phyloP scores from a whole-genome alignment of 441 rosid genomes.

The Sinapis alba region DNA sequence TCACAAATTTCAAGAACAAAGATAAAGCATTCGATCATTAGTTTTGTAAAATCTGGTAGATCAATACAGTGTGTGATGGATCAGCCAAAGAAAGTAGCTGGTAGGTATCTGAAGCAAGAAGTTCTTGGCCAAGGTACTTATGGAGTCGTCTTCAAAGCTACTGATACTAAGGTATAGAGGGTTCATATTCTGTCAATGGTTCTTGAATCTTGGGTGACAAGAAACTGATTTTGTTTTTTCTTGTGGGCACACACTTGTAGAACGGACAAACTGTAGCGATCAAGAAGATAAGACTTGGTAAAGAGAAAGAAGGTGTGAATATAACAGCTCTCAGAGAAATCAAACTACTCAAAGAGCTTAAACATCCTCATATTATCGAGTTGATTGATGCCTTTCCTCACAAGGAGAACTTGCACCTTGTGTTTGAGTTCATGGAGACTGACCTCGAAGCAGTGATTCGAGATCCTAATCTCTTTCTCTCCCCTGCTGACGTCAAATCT shows the following conservation, averaged over 20 bases:
- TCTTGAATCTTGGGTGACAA: background rate
- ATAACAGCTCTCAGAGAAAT: slow-evolving; percentile 42
- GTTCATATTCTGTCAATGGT: background rate
- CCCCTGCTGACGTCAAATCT: slow-evolving; percentile 88
- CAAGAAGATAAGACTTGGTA: slow-evolving; percentile 87
- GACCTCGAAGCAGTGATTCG: slow-evolving; percentile 63
- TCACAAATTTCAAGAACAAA: background rate
- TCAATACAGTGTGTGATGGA: slow-evolving; percentile 44
- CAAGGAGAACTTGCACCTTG: slow-evolving; percentile 89
- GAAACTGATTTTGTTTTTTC: background rate
- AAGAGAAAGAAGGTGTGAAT: slow-evolving; percentile 90
- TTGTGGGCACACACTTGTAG: slow-evolving; percentile 41
- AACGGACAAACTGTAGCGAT: slow-evolving; percentile 80
- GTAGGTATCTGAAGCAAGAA: slow-evolving; percentile 81
- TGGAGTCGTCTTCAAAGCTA: slow-evolving; percentile 92
- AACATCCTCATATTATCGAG: slow-evolving; percentile 81
- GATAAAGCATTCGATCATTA: background rate
- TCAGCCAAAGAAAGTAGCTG: slow-evolving; percentile 76
- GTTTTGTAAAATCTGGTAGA: slow-evolving; percentile 9
- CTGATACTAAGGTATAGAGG: slow-evolving; percentile 73
- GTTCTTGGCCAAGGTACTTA: slow-evolving; percentile 92
- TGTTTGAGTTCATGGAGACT: slow-evolving; percentile 97
- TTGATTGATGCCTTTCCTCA: slow-evolving; percentile 89
- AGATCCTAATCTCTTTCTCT: slow-evolving; percentile 76
- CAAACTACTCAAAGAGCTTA: slow-evolving; percentile 81